Evolutionary conservation across 2,329 filamentous ascomycete species (phyloP), one percentile per base, ranked within the genome.

Genomic region (Arthrobotrys conoides): DNA sequence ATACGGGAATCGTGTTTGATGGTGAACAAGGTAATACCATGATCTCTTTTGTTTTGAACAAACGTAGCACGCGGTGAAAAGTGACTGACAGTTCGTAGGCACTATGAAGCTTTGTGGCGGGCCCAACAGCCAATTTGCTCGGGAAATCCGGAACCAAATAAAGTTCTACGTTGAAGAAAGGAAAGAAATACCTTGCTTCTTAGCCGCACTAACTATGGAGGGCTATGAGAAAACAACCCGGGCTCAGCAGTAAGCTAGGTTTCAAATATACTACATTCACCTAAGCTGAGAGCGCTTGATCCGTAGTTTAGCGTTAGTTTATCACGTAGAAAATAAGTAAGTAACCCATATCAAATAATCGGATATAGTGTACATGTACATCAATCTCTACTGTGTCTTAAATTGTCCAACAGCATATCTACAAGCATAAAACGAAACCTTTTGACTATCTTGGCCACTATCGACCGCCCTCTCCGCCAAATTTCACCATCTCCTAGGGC

Each of bases 91-190:
- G n/a, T 22, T 22, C 84, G 94, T 94, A 73, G 96, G 95, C 6
- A 97, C 94, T 0, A 99, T 99, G 96, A 99, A 99, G 87, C 92
- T 99, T 72, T 93, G 91, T 38, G 96, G 96, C 0, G 96, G 96
- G 0, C 93, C 94, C 0, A 89, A 92, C 83, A 96, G 93, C 83
- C 88, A 90, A 12, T 99, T 99, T 85, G 96, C 94, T 0, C 86
- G 89, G 70, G 91, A 94, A 84, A 97, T 99, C 80, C 89, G 89
- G 80, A 92, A 93, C 82, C 89, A 94, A 84, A 95, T 97, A 83
- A 91, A 93, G 80, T 98, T 97, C 84, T 99, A 96, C 95, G 95
- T 98, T 0, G 90, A 96, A 83, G 94, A 96, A 82, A 90, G 94
- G 86, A 80, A 82, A 67, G 81, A 80, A 61, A 82, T 82, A 20